Base-by-base conservation (phyloP, 805 yeast genomes). In the Candida taoyuanica region DNA sequence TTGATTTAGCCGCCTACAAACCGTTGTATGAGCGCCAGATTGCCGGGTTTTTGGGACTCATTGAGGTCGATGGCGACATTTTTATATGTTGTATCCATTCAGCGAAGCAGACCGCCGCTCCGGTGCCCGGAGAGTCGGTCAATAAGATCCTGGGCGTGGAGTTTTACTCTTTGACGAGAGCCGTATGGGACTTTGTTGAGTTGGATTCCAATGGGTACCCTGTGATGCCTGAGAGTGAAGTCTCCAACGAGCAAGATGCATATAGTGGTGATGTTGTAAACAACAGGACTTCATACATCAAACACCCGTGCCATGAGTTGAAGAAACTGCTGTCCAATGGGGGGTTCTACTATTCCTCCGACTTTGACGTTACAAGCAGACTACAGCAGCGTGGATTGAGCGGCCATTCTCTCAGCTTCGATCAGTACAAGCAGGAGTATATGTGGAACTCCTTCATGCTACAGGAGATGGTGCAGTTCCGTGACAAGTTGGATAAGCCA, bases 371-470 rank as follows among this genome's bases (percentile, higher is more conserved):
- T 50, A 93, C 98, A 0, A 81, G 87, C n/a, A 68, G 81, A 6
- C 64, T 93, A 45, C 98, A 91, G 60, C 68, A 76, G 33, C 67
- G 95, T 55, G 94, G 91, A 3, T 63, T 79, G 8, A 59, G 63
- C 29, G 55, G 60, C 2, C 63, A 65, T 40, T 64, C 76, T 0
- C 52, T 74, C 33, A 28, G 33, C 7, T 29, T 35, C 11, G 39
- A 35, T 13, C n/a, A 16, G 12, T 81, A 76, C 49, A 91, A 83
- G 56, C 78, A 77, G 34, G 89, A 88, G 49, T 93, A 85, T 57
- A 91, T 93, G 98, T 93, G 99, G 98, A 93, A 93, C 59, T 74
- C 84, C 7, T 91, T 85, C 58, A 76, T 93, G 80, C 81, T 89
- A 81, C 44, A 37, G 19, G 46, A 46, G 31, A 42, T 46, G 47